Evolutionary conservation across 192 early-diverging fungal genomes (phyloP).

Genomic region (Oehlia diaphana): DNA sequence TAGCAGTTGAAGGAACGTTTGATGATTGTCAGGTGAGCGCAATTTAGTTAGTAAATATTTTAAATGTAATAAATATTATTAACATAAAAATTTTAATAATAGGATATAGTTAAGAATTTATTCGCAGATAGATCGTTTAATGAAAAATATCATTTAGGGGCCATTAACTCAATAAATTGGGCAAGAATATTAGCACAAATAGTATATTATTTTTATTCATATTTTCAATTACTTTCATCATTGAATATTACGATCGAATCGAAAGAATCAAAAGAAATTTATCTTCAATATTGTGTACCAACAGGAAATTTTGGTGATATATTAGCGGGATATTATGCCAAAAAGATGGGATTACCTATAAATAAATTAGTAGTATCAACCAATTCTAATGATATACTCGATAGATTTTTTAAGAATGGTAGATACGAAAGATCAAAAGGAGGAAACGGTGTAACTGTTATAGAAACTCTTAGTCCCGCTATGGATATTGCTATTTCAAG

Average conservation of each 20-base stretch:
- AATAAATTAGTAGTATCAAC: slow-evolving; percentile 85
- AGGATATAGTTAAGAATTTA: slow-evolving; percentile 89
- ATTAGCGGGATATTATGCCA: slow-evolving; percentile 90
- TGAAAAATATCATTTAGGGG: slow-evolving; percentile 76
- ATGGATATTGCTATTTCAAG: slow-evolving; percentile 97
- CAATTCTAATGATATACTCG: slow-evolving; percentile 96
- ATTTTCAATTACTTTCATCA: slow-evolving; percentile 62
- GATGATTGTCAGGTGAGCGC: slow-evolving; percentile 83
- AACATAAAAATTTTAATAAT: not conserved
- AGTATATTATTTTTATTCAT: slow-evolving; percentile 94
- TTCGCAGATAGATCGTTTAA: slow-evolving; percentile 82
- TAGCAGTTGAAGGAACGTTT: slow-evolving; percentile 93
- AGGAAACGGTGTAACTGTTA: slow-evolving; percentile 46
- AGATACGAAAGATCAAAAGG: slow-evolving; percentile 72
- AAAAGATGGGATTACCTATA: slow-evolving; percentile 89
- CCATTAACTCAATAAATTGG: slow-evolving; percentile 99
- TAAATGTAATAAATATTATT: too few relatives aligned
- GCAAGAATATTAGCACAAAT: slow-evolving; percentile 96
- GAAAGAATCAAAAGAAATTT: slow-evolving; percentile 41
- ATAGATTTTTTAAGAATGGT: slow-evolving; percentile 89
- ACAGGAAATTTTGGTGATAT: slow-evolving; percentile 98
- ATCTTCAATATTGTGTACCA: slow-evolving; percentile 82
- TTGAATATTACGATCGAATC: slow-evolving; percentile 50
- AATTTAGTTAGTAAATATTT: not conserved
- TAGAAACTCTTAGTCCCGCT: slow-evolving; percentile 86